phyloP scores from a whole-genome alignment of 148 eudicot species.

The Rhododendron kiyosumense region DNA sequence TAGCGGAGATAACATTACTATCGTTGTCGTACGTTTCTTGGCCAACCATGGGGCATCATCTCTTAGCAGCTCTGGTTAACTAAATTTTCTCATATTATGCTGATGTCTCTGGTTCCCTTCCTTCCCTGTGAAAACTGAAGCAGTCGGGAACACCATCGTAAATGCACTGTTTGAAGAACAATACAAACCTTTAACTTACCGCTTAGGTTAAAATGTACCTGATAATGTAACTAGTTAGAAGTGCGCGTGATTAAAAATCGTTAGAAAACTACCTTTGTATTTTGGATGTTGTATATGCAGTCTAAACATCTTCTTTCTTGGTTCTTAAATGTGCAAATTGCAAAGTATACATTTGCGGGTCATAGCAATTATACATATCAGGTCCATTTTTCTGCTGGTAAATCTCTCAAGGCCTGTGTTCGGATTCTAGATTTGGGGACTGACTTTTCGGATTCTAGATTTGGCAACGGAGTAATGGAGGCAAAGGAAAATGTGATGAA shows the following conservation, averaged over 20 bases:
- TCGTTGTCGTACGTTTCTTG: slow-evolving; percentile 70
- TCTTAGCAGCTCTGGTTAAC: slow-evolving; percentile 4
- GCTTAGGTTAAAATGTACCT: not conserved
- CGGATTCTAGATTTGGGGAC: not conserved
- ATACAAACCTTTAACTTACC: not conserved
- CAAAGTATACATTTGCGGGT: not conserved
- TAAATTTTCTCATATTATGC: not conserved
- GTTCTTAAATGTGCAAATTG: not conserved
- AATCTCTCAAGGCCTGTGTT: not conserved
- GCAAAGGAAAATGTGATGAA: not conserved
- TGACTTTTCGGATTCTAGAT: not conserved
- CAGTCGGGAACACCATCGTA: not conserved
- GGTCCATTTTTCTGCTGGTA: not conserved
- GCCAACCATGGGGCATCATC: slow-evolving; percentile 22
- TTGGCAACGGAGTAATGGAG: not conserved
- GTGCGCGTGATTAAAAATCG: not conserved
- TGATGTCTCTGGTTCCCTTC: not conserved
- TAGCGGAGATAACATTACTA: slow-evolving; percentile 79
- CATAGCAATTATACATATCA: not conserved
- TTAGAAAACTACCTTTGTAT: not conserved
- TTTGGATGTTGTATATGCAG: not conserved
- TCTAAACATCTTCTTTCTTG: not conserved
- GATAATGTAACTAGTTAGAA: slow-evolving; percentile 7
- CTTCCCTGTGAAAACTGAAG: not conserved
- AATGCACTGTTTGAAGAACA: not conserved